Percentiles rank a stretch among this genome's conserved stretches.
Evolutionary conservation across 805 yeast species (phyloP).

Genomic region (Saccharomycopsis microspora): DNA sequence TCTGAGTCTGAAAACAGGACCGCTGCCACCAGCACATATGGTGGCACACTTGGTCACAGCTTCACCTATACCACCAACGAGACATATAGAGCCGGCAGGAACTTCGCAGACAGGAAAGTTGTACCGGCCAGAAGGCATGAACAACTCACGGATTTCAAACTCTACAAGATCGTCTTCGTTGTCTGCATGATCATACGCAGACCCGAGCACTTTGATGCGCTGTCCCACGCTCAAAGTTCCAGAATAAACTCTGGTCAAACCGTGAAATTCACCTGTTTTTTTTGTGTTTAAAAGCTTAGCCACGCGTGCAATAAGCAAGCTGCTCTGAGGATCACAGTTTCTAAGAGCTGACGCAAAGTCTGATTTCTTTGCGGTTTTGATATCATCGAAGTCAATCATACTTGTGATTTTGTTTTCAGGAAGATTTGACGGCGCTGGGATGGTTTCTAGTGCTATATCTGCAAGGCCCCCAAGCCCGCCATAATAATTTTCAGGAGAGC

Average conservation of each 20-base stretch:
- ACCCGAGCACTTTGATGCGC: conserved; percentile 45
- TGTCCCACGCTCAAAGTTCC: conserved; percentile 45
- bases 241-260: conserved; percentile 48
- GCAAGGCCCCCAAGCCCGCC: conserved; percentile 31
- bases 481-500: too few species aligned
- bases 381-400: not conserved
- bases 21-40: conserved; percentile 26
- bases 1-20: conserved; percentile 23
- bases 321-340: conserved; percentile 18
- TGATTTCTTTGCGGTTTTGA: too few species aligned
- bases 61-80: conserved; percentile 53
- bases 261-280: conserved; percentile 41
- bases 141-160: conserved; percentile 32
- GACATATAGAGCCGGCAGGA: conserved; percentile 54
- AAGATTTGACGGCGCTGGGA: conserved; percentile 28
- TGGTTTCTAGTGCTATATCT: conserved; percentile 26
- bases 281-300: conserved; percentile 43
- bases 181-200: conserved; percentile 33
- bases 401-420: conserved; percentile 19
- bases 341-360: too few species aligned
- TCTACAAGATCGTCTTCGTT: conserved; percentile 35
- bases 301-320: conserved; percentile 40
- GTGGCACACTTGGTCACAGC: conserved; percentile 52
- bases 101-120: conserved; percentile 41
- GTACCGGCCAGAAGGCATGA: conserved; percentile 63